Percentiles rank a stretch among this genome's conserved stretches.
Evolutionary conservation across 2,329 filamentous ascomycete genomes (phyloP).

Genomic region (Parastagonospora avenae): DNA sequence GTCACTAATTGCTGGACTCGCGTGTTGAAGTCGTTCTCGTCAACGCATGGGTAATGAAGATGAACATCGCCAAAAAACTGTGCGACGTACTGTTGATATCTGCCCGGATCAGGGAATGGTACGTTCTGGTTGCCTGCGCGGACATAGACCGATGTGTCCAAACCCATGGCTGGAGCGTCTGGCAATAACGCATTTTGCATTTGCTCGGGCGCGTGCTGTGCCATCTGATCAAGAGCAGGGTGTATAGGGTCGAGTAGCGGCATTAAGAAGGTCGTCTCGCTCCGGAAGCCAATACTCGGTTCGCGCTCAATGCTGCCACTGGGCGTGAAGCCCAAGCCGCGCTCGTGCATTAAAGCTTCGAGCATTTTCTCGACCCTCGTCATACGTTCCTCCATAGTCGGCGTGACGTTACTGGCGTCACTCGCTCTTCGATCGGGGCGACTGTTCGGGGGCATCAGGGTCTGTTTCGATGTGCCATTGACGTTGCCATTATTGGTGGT

Average conservation of each 20-base stretch:
- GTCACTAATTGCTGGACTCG: constrained; percentile 31
- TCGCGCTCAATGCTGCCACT: constrained; percentile 36
- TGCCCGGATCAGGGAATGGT: constrained; percentile 23
- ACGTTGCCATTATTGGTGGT: constrained; percentile 20
- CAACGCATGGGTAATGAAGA: constrained; percentile 34
- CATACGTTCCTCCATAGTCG: constrained; percentile 44
- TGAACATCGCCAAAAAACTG: constrained; percentile 37
- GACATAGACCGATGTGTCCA: constrained; percentile 11
- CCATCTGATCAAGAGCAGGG: constrained; percentile 23
- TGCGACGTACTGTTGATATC: constrained; percentile 31
- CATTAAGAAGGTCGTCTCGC: constrained; percentile 25
- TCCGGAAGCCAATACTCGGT: constrained; percentile 22
- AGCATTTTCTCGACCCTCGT: constrained; percentile 43
- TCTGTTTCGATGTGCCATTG: constrained; percentile 21
- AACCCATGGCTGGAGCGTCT: background rate
- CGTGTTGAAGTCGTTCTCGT: constrained; percentile 33
- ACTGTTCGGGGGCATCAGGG: constrained; percentile 25
- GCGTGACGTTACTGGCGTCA: constrained; percentile 30
- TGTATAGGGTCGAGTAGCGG: constrained; percentile 30
- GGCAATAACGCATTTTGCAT: constrained; percentile 3
- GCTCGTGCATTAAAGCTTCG: constrained; percentile 40
- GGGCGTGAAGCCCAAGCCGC: constrained; percentile 27
- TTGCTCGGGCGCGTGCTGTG: constrained; percentile 15
- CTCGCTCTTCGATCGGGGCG: constrained; percentile 29
- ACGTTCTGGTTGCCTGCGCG: constrained; percentile 23